Evolutionary conservation across 106 monocot species (phyloP).

Genomic region (Platanthera guangdongensis): DNA sequence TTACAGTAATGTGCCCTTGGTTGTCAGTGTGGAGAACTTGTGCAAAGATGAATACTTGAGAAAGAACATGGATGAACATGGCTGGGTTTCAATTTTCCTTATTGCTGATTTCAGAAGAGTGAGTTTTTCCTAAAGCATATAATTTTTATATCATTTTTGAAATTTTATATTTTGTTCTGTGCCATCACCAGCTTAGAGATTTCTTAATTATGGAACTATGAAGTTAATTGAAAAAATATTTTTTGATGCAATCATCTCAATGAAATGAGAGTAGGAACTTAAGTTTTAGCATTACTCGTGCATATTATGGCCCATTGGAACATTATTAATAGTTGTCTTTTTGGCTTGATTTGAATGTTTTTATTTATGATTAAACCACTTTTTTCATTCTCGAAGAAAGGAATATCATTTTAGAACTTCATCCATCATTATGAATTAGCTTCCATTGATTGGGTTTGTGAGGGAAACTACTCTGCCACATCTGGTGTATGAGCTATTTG

Average conservation of each 20-base stretch:
- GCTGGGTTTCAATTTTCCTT: conserved; percentile 74
- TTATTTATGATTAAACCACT: not conserved
- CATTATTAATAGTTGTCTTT: not conserved
- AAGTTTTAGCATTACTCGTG: not conserved
- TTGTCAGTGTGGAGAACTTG: conserved; percentile 63
- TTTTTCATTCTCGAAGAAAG: not conserved
- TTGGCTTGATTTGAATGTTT: not conserved
- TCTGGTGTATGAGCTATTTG: too few species aligned
- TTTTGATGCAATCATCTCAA: too few species aligned
- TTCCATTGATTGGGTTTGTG: too few species aligned
- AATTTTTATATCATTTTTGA: not conserved
- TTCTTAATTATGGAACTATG: too few species aligned
- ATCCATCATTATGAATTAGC: too few species aligned
- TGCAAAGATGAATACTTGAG: conserved; percentile 66
- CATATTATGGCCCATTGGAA: not conserved
- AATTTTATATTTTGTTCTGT: not conserved
- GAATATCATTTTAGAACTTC: too few species aligned
- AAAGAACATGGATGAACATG: conserved; percentile 75
- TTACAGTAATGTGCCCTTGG: conserved; percentile 1
- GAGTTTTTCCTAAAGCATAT: conserved; percentile 12
- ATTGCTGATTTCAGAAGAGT: conserved; percentile 78
- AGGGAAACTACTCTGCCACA: too few species aligned
- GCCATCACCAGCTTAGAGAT: too few species aligned
- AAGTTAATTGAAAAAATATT: too few species aligned
- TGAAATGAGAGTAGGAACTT: too few species aligned